These are phyloP conservation scores for Chaetomiaceae sp. DNA, from an alignment of 2,329 filamentous ascomycete species.

Conservation along the genomic window DNA sequence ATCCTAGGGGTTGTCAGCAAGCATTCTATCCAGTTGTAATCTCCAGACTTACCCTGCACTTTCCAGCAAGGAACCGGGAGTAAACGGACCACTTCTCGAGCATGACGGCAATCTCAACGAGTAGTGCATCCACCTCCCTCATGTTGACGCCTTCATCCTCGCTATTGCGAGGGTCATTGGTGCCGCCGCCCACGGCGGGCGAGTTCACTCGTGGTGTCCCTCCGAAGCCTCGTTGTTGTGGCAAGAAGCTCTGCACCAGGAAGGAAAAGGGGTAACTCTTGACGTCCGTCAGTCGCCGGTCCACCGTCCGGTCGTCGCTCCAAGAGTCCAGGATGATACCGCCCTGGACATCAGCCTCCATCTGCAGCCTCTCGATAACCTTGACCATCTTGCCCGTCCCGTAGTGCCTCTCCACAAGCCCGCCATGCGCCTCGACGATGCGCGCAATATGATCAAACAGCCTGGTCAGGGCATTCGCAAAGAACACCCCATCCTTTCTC, in stretches of 20 bases:
- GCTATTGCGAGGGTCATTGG: constrained; percentile 52
- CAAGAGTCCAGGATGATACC: constrained; percentile 95
- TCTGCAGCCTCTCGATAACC: constrained; percentile 87
- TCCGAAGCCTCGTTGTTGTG: constrained; percentile 49
- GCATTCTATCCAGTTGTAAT: neutral
- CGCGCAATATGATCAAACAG: constrained; percentile 97
- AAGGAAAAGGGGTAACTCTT: constrained; percentile 98
- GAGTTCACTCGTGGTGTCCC: constrained; percentile 69
- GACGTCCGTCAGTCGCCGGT: constrained; percentile 85
- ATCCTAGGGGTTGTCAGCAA: constrained; percentile 39
- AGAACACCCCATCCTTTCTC: constrained; percentile 78
- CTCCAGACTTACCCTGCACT: constrained; percentile 64
- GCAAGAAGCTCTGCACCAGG: constrained; percentile 87
- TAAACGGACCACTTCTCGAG: constrained; percentile 91
- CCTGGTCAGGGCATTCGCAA: constrained; percentile 82
- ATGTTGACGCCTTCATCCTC: constrained; percentile 95
- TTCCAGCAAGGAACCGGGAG: constrained; percentile 79
- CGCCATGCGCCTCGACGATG: constrained; percentile 88
- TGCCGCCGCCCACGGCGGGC: constrained; percentile 59
- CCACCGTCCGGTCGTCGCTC: constrained; percentile 81
- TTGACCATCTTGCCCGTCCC: constrained; percentile 88
- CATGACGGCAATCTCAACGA: constrained; percentile 89
- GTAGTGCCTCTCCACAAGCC: constrained; percentile 90
- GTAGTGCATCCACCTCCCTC: constrained; percentile 85
- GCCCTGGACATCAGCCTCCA: constrained; percentile 93